These are phyloP conservation scores for Mortierella sp. DNA, from an alignment of 371 early-diverging fungal species.

Conservation along the genomic window DNA sequence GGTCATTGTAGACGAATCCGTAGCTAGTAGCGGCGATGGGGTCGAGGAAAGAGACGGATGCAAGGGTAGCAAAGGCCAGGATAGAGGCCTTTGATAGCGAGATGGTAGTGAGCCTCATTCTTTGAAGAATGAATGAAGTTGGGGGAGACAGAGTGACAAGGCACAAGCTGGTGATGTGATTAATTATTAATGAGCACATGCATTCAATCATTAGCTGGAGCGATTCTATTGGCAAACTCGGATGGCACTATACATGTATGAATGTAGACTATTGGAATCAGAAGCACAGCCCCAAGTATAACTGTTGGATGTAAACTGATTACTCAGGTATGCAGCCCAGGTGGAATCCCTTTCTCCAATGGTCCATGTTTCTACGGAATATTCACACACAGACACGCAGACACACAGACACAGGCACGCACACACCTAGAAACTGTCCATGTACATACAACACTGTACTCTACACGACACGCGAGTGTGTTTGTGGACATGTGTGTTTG, in stretches of 20 bases:
- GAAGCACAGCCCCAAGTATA: not conserved
- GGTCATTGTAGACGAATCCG: constrained; percentile 66
- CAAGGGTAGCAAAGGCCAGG: constrained; percentile 18
- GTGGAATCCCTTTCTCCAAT: no score
- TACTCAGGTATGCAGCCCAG: no score
- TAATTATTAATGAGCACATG: not conserved
- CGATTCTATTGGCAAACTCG: not conserved
- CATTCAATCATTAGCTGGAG: not conserved
- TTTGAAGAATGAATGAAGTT: not conserved
- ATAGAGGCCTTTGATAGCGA: constrained; percentile 24
- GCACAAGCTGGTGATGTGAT: not conserved
- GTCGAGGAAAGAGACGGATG: constrained; percentile 9
- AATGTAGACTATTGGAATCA: not conserved
- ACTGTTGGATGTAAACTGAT: no score
- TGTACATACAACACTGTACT: no score
- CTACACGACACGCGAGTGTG: no score
- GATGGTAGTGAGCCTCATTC: constrained; percentile 20
- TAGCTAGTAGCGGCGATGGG: constrained; percentile 5
- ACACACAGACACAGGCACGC: no score
- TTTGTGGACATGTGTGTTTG: no score
- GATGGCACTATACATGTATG: no score
- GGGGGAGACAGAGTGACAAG: not conserved
- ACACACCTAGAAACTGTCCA: no score
- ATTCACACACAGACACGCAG: no score
- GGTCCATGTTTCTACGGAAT: no score